Evolutionary conservation across 164 flowering plant species (phyloP), one percentile per base, ranked within the genome.

Genomic region (Sedum album): DNA sequence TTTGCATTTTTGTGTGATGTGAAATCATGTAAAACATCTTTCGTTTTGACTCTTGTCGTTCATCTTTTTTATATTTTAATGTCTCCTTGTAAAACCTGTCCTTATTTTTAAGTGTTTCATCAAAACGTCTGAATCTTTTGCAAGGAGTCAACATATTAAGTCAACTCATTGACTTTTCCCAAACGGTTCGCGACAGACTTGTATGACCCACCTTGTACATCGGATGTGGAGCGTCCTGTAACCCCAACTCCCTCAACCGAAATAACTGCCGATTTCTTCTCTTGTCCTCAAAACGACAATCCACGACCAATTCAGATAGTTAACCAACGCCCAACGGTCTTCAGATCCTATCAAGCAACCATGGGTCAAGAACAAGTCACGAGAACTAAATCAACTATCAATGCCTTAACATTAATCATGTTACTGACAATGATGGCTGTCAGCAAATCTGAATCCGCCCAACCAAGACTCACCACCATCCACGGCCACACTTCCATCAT

Each of bases 341-440:
- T 35, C 38, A 35, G 23, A 17, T 48, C 2, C n/a, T 20, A 55
- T 10, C 60, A 55, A 25, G 28, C 60, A 57, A 30, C 15, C 33
- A 57, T 57, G 62, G 60, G 41, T 14, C 15, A 20, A 8, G 51
- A 41, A 5, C 67, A 35, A 0, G 51, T n/a, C 38, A 67, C 68
- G 72, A 80, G 72, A 69, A 84, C 73, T 80, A 85, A 74, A 67
- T 11, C 78, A 28, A 79, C 76, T 46, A 53, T 84, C 8, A 73
- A 82, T 1, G 80, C 76, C 13, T 73, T 81, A 7, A 77, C 84
- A 21, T 73, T 84, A 7, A 25, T 86, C 5, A 7, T 84, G 46
- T 70, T 87, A 36, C 84, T 89, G 46, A 88, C 89, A 30, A 77
- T 83, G 85, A 83, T 83, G 46, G 87, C 81, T 1, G 79, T 79